phyloP scores from a whole-genome alignment of 495 filamentous ascomycete species.

The Neurospora pannonica region DNA sequence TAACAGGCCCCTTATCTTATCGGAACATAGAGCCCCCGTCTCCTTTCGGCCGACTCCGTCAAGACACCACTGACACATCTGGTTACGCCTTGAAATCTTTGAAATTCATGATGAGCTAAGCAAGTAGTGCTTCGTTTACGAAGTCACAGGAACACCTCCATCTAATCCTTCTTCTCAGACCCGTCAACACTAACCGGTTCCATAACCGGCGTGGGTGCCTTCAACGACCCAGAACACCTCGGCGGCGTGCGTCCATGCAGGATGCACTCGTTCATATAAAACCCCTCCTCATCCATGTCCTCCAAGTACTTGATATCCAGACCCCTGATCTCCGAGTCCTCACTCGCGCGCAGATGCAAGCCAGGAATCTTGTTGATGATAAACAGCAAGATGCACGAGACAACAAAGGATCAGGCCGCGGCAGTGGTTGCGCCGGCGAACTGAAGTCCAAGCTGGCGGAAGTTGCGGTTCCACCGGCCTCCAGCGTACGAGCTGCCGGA shows the following conservation, averaged over 20 bases:
- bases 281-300: conserved; percentile 10
- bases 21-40: neutral
- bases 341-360: conserved; percentile 57
- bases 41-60: neutral
- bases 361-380: conserved; percentile 69
- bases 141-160: neutral
- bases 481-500: conserved; percentile 51
- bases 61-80: neutral
- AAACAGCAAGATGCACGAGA: conserved; percentile 68
- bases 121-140: neutral
- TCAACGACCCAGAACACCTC: neutral
- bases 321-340: conserved; percentile 67
- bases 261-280: neutral
- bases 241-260: neutral
- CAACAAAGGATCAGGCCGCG: conserved; percentile 68
- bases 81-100: neutral
- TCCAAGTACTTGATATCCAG: conserved; percentile 54
- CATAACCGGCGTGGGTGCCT: neutral
- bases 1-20: neutral
- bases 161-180: neutral
- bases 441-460: conserved; percentile 68
- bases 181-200: neutral
- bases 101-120: neutral
- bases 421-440: conserved; percentile 65
- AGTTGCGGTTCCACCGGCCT: conserved; percentile 37